These are phyloP conservation scores for Vaccinium myrtillus DNA, from an alignment of 148 eudicot genomes.

Conservation along the genomic window DNA sequence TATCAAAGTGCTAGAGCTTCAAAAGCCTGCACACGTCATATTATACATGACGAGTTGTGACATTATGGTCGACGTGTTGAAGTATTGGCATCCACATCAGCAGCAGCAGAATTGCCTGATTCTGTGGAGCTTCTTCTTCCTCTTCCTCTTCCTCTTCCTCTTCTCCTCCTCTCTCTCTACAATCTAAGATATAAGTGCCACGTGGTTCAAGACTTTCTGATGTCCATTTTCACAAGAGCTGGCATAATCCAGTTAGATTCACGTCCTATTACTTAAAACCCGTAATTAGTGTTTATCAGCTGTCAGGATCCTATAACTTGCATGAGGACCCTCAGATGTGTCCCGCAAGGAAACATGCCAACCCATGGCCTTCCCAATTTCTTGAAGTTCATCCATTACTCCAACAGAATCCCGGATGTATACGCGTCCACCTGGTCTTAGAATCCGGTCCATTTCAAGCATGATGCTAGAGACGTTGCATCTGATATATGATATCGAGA, in stretches of 20 bases:
- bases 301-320: constrained; percentile 69
- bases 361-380: constrained; percentile 81
- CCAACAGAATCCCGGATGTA: constrained; percentile 80
- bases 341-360: constrained; percentile 78
- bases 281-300: constrained; percentile 56
- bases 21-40: background rate
- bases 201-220: background rate
- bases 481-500: constrained; percentile 37
- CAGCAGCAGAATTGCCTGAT: background rate
- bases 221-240: background rate
- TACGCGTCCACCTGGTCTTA: constrained; percentile 91
- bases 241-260: background rate
- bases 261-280: constrained; percentile 15
- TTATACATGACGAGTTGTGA: constrained; percentile 5
- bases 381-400: constrained; percentile 72
- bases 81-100: background rate
- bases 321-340: constrained; percentile 96
- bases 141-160: no score
- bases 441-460: constrained; percentile 95
- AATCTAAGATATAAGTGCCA: background rate
- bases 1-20: background rate
- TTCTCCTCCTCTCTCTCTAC: background rate
- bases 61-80: background rate
- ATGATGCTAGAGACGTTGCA: constrained; percentile 85
- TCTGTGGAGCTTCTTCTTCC: background rate